Percentiles rank a stretch among this genome's conserved stretches.
phyloP scores from a whole-genome alignment of 371 early-diverging fungal species.

The Nosema muscidifuracis region DNA sequence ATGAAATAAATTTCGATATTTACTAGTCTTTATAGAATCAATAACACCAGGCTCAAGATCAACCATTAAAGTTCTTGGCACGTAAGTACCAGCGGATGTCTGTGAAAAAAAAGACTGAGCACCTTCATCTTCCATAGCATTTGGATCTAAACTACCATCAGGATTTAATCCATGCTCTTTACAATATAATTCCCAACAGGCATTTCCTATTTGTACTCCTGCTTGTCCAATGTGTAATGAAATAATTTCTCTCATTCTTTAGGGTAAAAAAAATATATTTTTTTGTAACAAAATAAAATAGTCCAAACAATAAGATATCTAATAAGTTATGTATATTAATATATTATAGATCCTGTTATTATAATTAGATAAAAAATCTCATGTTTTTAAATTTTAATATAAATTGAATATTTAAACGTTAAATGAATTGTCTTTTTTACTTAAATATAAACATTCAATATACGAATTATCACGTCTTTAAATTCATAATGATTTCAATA shows the following conservation, averaged over 20 bases:
- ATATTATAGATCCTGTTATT: no score
- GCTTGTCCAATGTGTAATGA: constrained; percentile 92
- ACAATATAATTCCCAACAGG: constrained; percentile 98
- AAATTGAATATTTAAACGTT: no score
- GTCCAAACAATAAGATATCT: no score
- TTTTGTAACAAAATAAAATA: no score
- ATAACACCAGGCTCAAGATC: constrained; percentile 93
- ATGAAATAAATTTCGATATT: constrained; percentile 91
- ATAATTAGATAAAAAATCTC: no score
- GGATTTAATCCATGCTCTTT: constrained; percentile 89
- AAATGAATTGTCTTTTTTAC: no score
- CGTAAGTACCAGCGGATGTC: constrained; percentile 91
- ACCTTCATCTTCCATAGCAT: constrained; percentile 69
- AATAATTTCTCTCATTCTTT: constrained; percentile 86
- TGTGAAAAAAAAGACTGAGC: constrained; percentile 86
- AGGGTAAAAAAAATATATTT: constrained; percentile 33
- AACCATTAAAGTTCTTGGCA: constrained; percentile 92
- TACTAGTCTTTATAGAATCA: constrained; percentile 84
- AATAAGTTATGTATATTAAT: no score
- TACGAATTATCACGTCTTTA: no score
- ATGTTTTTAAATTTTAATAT: no score
- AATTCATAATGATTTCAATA: no score
- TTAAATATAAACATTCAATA: no score
- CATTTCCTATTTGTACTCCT: constrained; percentile 99
- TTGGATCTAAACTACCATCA: constrained; percentile 67